Conservation (phyloP, 2,329 filamentous ascomycete genomes). For the Cladosporium sp. region DNA sequence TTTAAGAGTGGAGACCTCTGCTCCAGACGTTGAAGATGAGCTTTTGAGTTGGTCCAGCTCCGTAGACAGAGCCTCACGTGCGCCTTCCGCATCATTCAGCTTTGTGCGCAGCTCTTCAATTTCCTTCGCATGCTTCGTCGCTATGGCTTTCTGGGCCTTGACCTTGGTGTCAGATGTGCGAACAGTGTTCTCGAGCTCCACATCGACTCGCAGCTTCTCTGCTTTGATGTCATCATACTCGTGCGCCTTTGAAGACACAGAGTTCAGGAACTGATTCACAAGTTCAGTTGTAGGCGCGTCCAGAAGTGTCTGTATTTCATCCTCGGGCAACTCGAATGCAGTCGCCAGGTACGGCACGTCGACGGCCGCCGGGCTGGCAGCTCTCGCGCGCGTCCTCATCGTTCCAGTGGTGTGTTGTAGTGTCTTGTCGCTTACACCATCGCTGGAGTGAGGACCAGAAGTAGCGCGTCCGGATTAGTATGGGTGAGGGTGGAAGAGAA, state of each 20-base stretch:
- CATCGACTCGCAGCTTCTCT: slow-evolving; percentile 83
- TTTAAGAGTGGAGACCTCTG: slow-evolving; percentile 71
- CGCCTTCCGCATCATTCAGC: slow-evolving; percentile 75
- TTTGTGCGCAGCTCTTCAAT: slow-evolving; percentile 76
- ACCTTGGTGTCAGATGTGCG: slow-evolving; percentile 77
- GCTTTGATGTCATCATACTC: slow-evolving; percentile 78
- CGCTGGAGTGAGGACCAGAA: background rate
- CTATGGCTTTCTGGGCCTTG: slow-evolving; percentile 73
- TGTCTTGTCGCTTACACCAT: slow-evolving; percentile 6
- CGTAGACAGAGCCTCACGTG: slow-evolving; percentile 69
- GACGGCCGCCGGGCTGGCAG: slow-evolving; percentile 51
- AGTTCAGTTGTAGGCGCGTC: slow-evolving; percentile 73
- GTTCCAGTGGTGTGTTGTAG: slow-evolving; percentile 17
- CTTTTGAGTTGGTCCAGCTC: slow-evolving; percentile 76
- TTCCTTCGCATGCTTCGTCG: slow-evolving; percentile 80
- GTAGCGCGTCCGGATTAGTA: background rate
- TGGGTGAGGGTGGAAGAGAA: background rate
- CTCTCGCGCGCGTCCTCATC: slow-evolving; percentile 46
- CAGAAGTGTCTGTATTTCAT: slow-evolving; percentile 56
- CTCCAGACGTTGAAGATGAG: slow-evolving; percentile 66
- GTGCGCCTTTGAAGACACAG: slow-evolving; percentile 72
- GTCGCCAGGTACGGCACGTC: slow-evolving; percentile 70
- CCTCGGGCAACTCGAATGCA: slow-evolving; percentile 65
- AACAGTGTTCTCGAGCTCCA: slow-evolving; percentile 88
- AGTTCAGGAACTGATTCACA: slow-evolving; percentile 68